Conservation (phyloP, 345 rosid genomes). For the Linum usitatissimum region DNA sequence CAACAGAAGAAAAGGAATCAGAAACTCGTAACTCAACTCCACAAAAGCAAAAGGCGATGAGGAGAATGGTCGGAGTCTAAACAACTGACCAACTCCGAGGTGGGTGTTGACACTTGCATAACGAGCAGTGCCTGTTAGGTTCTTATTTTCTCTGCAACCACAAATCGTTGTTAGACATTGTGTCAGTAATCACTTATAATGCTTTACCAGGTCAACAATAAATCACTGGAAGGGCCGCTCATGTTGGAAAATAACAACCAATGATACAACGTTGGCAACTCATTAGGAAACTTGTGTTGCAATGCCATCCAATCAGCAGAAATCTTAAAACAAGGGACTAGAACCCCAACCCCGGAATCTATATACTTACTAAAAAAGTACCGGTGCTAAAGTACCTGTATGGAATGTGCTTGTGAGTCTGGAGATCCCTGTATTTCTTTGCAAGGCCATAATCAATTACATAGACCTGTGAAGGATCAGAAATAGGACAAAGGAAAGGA, state of each 20-base stretch:
- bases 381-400: constrained; percentile 36
- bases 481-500: constrained; percentile 3
- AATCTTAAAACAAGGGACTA: neutral
- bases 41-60: neutral
- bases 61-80: neutral
- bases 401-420: constrained; percentile 74
- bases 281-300: neutral
- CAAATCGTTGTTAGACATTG: neutral
- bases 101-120: constrained; percentile 97
- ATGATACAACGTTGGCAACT: neutral
- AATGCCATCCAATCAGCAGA: neutral
- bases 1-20: constrained; percentile 8
- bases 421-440: constrained; percentile 85
- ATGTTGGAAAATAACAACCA: neutral
- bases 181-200: neutral
- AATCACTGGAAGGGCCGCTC: neutral
- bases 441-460: constrained; percentile 83
- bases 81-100: constrained; percentile 78
- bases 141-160: constrained; percentile 76
- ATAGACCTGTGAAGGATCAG: constrained; percentile 39
- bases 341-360: neutral
- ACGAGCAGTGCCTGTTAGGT: constrained; percentile 96
- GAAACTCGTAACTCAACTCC: neutral
- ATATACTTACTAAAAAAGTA: too few species aligned
- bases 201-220: neutral